Percentiles rank a stretch among this genome's conserved stretches.
These are phyloP conservation scores for Phialocephala subalpina DNA, from an alignment of 2,329 filamentous ascomycete species.

Conservation along the genomic window DNA sequence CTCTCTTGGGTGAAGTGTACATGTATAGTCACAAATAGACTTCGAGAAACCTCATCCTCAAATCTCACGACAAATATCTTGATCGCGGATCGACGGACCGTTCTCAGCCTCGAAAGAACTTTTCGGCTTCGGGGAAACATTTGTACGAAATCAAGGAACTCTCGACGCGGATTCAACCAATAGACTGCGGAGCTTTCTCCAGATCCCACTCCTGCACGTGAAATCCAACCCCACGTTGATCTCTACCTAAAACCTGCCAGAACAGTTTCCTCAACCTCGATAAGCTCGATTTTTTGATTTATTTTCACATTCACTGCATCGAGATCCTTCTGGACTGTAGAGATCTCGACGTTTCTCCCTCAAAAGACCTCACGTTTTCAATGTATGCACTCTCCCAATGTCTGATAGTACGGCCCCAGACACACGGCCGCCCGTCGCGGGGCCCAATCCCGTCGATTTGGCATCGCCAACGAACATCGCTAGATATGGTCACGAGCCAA, in stretches of 20 bases:
- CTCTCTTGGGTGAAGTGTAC: too few relatives aligned
- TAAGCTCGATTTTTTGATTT: neutral
- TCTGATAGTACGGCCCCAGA: conserved; percentile 43
- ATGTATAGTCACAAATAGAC: too few relatives aligned
- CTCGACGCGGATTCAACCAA: neutral
- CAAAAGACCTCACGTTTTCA: neutral
- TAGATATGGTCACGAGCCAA: conserved; percentile 42
- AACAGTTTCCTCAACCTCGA: conserved; percentile 1
- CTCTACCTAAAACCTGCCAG: conserved; percentile 8
- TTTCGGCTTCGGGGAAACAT: conserved; percentile 16
- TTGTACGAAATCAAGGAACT: conserved; percentile 1
- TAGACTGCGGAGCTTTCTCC: neutral
- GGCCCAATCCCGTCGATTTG: conserved; percentile 36
- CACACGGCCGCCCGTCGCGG: conserved; percentile 39
- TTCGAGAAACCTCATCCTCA: too few relatives aligned
- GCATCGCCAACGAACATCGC: conserved; percentile 40
- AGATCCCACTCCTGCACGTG: conserved; percentile 25
- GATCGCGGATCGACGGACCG: neutral
- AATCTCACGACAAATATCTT: neutral
- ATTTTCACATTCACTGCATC: neutral
- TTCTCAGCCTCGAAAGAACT: conserved; percentile 2
- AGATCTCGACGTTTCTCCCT: neutral
- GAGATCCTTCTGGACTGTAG: neutral
- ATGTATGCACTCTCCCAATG: conserved; percentile 34
- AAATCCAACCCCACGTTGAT: conserved; percentile 33